A percentile compares a stretch with the other conserved stretches of the same genome.
Evolutionary conservation across 805 yeast genomes (phyloP).

Genomic region (Scheffersomyces lignosus): DNA sequence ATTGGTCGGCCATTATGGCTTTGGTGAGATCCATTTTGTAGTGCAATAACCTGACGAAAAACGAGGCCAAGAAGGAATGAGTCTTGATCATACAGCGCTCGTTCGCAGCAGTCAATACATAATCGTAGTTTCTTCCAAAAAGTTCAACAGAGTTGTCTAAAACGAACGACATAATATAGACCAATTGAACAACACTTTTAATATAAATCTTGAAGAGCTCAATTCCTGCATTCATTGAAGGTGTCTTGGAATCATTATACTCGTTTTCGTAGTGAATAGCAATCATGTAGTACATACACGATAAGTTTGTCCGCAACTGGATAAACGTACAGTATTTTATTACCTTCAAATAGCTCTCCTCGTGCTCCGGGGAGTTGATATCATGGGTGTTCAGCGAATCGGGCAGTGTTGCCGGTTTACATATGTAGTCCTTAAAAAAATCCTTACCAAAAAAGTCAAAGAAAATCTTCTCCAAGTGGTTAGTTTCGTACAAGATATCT

Average conservation of each 20-base stretch:
- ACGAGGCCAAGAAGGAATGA: slow-evolving; percentile 37
- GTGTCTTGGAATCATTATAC: slow-evolving; percentile 23
- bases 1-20: slow-evolving; percentile 12
- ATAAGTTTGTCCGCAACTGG: slow-evolving; percentile 38
- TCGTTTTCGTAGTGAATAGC: slow-evolving; percentile 41
- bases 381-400: slow-evolving; percentile 12
- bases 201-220: slow-evolving; percentile 43
- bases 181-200: slow-evolving; percentile 41
- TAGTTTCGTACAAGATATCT: slow-evolving; percentile 36
- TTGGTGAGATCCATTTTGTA: slow-evolving; percentile 33
- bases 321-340: slow-evolving; percentile 35
- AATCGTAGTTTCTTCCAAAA: slow-evolving; percentile 42
- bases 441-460: slow-evolving; percentile 41
- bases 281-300: slow-evolving; percentile 40
- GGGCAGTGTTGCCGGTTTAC: slow-evolving; percentile 28
- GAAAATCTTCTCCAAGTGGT: slow-evolving; percentile 34
- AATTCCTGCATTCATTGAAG: slow-evolving; percentile 39
- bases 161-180: slow-evolving; percentile 43
- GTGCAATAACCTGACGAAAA: slow-evolving; percentile 40
- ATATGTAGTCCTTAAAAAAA: slow-evolving; percentile 38
- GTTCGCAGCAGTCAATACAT: slow-evolving; percentile 32
- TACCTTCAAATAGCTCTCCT: slow-evolving; percentile 33
- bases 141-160: slow-evolving; percentile 42
- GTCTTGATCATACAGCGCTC: slow-evolving; percentile 43
- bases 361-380: slow-evolving; percentile 22